Percentiles rank a stretch among this genome's conserved stretches.
Evolutionary conservation across 352 stramenopile genomes (phyloP).

Genomic region (Phytophthora agathidicida): DNA sequence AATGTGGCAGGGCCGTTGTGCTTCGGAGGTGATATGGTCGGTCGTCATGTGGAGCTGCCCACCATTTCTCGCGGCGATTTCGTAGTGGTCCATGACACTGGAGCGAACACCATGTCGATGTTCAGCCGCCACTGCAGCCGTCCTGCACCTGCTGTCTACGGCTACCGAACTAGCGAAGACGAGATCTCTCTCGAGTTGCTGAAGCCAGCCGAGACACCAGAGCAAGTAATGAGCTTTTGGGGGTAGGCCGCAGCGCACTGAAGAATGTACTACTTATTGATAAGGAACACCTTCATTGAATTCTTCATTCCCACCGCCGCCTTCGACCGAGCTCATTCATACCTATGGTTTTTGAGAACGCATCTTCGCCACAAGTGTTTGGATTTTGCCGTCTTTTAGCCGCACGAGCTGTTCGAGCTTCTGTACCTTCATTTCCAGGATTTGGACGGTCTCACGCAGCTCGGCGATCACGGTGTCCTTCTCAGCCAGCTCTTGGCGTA

Average conservation of each 20-base stretch:
- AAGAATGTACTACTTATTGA: constrained; percentile 18
- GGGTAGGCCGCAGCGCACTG: constrained; percentile 45
- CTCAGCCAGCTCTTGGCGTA: constrained; percentile 58
- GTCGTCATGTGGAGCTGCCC: constrained; percentile 57
- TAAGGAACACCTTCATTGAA: constrained; percentile 14
- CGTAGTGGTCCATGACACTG: constrained; percentile 88
- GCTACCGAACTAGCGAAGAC: constrained; percentile 57
- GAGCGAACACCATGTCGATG: constrained; percentile 89
- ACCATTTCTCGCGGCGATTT: constrained; percentile 77
- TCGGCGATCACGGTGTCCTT: constrained; percentile 87
- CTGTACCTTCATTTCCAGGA: constrained; percentile 94
- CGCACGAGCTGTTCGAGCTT: constrained; percentile 96
- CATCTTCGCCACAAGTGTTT: constrained; percentile 87
- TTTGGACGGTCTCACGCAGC: constrained; percentile 90
- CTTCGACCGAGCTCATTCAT: constrained; percentile 23
- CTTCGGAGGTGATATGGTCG: constrained; percentile 92
- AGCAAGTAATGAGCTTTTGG: constrained; percentile 85
- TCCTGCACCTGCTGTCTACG: constrained; percentile 81
- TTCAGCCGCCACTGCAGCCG: constrained; percentile 90
- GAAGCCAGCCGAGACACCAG: constrained; percentile 74
- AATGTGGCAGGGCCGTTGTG: constrained; percentile 93
- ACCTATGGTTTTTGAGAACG: constrained; percentile 70
- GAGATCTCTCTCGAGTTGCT: constrained; percentile 70
- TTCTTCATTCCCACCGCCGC: constrained; percentile 2
- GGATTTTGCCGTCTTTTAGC: constrained; percentile 95